Base-by-base conservation (phyloP, 768 basidiomycete genomes). In the Termitomyces bulborhizus region DNA sequence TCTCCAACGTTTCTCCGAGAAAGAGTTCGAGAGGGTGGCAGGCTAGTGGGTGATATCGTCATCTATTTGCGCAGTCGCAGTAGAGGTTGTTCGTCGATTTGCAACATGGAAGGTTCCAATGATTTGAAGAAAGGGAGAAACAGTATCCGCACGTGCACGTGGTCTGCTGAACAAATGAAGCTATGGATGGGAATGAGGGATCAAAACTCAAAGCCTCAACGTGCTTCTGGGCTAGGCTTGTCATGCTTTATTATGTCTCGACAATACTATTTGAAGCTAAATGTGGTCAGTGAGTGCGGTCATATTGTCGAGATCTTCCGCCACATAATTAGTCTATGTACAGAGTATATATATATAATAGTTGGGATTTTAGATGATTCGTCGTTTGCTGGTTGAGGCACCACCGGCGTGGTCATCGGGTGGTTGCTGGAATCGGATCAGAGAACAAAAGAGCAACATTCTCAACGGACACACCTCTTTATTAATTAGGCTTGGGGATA, bases 1-100 rank as follows among this genome's bases (percentile, higher is more conserved):
- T 11, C 76, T 83, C 32, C 77, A 84, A 60, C 76, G 77, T 60
- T 97, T 98, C 63, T 88, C 86, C 0, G 81, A 83, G 61, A 79
- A 80, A 26, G 83, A 86, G 61, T 97, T 97, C 63, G 83, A 88
- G 68, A 77, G 76, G 54, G 85, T 97, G 88, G 88, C 74, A 83
- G 34, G 72, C 69, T 48, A 83, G 83, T 60, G 80, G 82, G 1
- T 88, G 88, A 86, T 67, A 65, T 56, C 49, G 50, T 6, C 24
- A 46, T 45, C 6, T 51, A 9, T 39, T 51, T 21, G 37, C 49
- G 12, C 21, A 36, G 39, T 55, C 49, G 12, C 21, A 36, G 39
- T 55, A 55, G 29, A 42, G 9, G 18, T 9, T 18, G 18, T 51
- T 51, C 37, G 47, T 31, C 29, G 8, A 31, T 31, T 32, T 32